Base-by-base conservation (phyloP, 2,329 filamentous ascomycete genomes). In the Fusarium temperatum region DNA sequence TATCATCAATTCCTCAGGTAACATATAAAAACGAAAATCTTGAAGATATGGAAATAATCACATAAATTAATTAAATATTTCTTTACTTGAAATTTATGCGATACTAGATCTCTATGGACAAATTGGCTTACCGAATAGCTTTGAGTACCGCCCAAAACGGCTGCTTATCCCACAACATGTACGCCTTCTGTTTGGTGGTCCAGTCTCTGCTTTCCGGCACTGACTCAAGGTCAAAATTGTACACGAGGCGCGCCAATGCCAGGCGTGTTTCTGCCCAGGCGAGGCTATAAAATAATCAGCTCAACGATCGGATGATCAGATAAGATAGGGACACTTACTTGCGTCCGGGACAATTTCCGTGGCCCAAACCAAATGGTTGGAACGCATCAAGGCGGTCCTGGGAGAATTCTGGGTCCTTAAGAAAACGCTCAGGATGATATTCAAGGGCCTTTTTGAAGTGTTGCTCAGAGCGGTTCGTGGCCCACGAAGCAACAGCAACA, bases 111-210 rank as follows among this genome's bases (percentile, higher is more conserved):
- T 20, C 28, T 13, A n/a, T 24, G 6, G 36, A 11, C 12, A 15
- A 13, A 5, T 8, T 18, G 14, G 6, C 11, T 28, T 41, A 55
- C 24, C 51, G 35, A 28, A 57, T 24, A 47, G 54, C 13, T 20
- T 57, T 57, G n/a, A 57, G 39, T 15, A 57, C 30, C 13, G 54
- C 54, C 54, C 54, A 57, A 26, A 57, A 57, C 4, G 54, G 54
- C 39, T 57, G 26, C 28, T 57, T 57, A 14, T 57, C 54, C 54
- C 54, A 57, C 28, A 57, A 5, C 54, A 57, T 57, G 18, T 57
- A 57, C 15, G 39, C 54, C 8, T 57, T 57, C 14, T 57, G 54
- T 17, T 57, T 57, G 10, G 28, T 26, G 7, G 39, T 57, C 54
- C 54, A 57, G 10, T 24, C 30, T 22, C 39, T 26, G 5, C 54